Percentiles rank a stretch among this genome's conserved stretches.
These are phyloP conservation scores for Malassezia vespertilionis DNA, from an alignment of 1,284 basidiomycete species.

Conservation along the genomic window DNA sequence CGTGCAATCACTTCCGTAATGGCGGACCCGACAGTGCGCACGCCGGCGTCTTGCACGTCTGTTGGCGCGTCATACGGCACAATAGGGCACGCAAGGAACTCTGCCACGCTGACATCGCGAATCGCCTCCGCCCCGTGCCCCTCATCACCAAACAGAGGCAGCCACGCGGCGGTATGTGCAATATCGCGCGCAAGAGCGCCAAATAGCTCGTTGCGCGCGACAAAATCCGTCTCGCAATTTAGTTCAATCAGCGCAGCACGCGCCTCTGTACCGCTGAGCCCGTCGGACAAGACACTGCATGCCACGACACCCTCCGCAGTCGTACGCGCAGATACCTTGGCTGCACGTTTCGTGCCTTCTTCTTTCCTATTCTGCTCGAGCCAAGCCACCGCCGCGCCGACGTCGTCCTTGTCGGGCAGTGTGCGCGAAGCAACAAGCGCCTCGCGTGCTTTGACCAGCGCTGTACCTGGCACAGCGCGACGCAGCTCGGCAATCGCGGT, in stretches of 20 bases:
- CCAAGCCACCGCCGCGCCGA: slow-evolving; percentile 67
- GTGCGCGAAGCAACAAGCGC: slow-evolving; percentile 59
- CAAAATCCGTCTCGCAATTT: slow-evolving; percentile 95
- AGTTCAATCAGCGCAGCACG: slow-evolving; percentile 80
- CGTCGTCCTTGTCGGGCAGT: slow-evolving; percentile 55
- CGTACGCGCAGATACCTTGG: slow-evolving; percentile 64
- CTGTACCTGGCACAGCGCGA: slow-evolving; percentile 60
- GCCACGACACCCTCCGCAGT: slow-evolving; percentile 71
- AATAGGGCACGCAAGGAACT: slow-evolving; percentile 45
- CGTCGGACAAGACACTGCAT: slow-evolving; percentile 60
- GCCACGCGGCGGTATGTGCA: slow-evolving; percentile 73
- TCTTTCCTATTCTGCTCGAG: slow-evolving; percentile 62
- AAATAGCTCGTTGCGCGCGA: slow-evolving; percentile 76
- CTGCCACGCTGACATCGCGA: slow-evolving; percentile 21
- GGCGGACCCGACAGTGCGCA: slow-evolving; percentile 59
- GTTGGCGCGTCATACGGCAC: slow-evolving; percentile 21
- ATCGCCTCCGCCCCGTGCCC: neutral
- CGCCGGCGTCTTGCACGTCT: slow-evolving; percentile 43
- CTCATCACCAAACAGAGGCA: slow-evolving; percentile 53
- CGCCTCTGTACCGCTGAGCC: slow-evolving; percentile 39
- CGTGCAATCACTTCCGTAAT: slow-evolving; percentile 71
- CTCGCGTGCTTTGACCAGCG: slow-evolving; percentile 75
- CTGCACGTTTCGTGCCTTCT: slow-evolving; percentile 67
- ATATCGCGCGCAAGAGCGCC: slow-evolving; percentile 65
- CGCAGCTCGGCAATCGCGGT: slow-evolving; percentile 76